Base-by-base conservation (phyloP, 2,329 filamentous ascomycete species). In the Verticillium klebahnii region DNA sequence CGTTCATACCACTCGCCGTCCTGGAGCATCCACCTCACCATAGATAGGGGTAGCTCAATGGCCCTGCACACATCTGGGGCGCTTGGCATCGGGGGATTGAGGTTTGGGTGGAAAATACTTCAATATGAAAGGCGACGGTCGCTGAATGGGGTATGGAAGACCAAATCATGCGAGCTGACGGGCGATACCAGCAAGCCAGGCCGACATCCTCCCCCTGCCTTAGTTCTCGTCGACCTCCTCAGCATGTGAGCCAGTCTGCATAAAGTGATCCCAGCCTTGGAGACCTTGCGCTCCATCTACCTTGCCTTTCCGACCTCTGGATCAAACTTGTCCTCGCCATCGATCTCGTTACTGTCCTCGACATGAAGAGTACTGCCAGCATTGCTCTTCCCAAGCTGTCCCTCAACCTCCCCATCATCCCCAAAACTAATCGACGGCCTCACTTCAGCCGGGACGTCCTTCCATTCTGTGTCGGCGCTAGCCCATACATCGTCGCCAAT, bases 321-420 rank as follows among this genome's bases (percentile, higher is more conserved):
- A 5, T 40, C 37, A 15, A 40, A 2, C 15, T 40, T n/a, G 14
- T 17, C 37, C 14, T 15, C 64, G 1, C 61, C 61, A 15, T 72
- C 60, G 5, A 67, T 31, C 1, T 61, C 23, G n/a, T 62, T 1
- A 45, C 56, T 0, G 78, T 45, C 1, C 56, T 62, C 1, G 75
- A 75, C 61, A 67, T 75, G 15, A 68, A 63, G 5, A 69, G 69
- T 1, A 52, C n/a, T 11, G 9, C 73, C 72, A 0, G 69, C 67
- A 14, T 77, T 17, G 2, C 67, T 63, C 11, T 64, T 64, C 72
- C 75, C 78, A 17, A 71, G 64, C 1, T 70, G 19, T 19, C n/a
- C 45, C 12, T 40, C 17, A 14, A 1, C 45, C n/a, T 14, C 5
- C 2, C 19, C 66, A 0, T 75, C 71, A 1, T 67, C 61, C 12